Conservation (phyloP, 2,329 filamentous ascomycete genomes). For the Exserohilum rostratum region DNA sequence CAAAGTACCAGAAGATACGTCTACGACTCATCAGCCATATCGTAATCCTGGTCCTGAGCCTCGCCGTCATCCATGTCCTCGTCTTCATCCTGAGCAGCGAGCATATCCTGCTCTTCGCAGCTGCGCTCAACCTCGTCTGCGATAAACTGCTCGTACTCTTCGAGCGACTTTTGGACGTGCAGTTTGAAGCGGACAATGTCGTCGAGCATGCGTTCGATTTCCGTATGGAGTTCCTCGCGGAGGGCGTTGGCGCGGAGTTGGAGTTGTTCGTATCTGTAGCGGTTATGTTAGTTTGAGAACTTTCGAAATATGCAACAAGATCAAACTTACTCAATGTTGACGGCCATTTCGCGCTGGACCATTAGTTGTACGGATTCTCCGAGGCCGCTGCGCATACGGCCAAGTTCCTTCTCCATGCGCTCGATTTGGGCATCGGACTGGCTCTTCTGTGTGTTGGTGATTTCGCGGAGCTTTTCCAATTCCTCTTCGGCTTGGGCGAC, state of each 20-base stretch:
- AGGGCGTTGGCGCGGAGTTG: constrained; percentile 82
- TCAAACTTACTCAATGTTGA: constrained; percentile 81
- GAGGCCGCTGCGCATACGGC: constrained; percentile 83
- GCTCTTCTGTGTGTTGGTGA: constrained; percentile 83
- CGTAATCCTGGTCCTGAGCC: constrained; percentile 1
- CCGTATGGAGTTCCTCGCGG: constrained; percentile 96
- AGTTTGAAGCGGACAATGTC: constrained; percentile 99
- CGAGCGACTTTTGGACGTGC: constrained; percentile 88
- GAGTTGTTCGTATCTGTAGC: constrained; percentile 84
- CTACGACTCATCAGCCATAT: constrained; percentile 7
- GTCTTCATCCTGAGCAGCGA: constrained; percentile 39
- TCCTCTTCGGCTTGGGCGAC: constrained; percentile 89
- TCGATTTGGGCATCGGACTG: constrained; percentile 93
- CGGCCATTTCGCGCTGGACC: constrained; percentile 95
- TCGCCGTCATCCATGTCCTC: constrained; percentile 33
- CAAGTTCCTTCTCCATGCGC: constrained; percentile 98
- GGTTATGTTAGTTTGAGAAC: constrained; percentile 14
- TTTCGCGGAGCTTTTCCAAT: constrained; percentile 90
- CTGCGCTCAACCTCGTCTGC: constrained; percentile 83
- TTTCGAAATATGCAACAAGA: too few species aligned
- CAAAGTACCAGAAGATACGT: neutral
- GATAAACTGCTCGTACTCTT: constrained; percentile 93
- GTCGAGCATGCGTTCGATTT: constrained; percentile 94
- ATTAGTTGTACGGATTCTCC: constrained; percentile 87
- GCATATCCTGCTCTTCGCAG: constrained; percentile 57